Conservation (phyloP, 2,329 filamentous ascomycete genomes). For the Pleomassaria siparia region DNA sequence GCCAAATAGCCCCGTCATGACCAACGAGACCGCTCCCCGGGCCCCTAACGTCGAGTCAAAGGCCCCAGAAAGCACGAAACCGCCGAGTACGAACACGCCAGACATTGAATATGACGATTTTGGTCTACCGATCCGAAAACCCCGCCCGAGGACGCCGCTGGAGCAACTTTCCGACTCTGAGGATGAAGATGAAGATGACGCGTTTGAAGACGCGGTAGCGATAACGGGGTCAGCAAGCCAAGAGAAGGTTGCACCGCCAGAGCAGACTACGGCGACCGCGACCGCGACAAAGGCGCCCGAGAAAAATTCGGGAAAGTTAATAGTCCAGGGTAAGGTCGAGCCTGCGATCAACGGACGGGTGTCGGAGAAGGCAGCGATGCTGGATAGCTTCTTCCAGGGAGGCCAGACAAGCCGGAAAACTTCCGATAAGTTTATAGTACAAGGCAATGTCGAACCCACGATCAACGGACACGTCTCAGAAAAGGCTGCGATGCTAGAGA, state of each 20-base stretch:
- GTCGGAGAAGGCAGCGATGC: conserved; percentile 1
- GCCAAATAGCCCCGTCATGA: conserved; percentile 16
- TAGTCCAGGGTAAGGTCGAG: neutral
- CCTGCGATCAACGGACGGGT: neutral
- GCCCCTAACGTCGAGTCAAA: conserved; percentile 28
- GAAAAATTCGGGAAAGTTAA: neutral
- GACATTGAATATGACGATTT: conserved; percentile 67
- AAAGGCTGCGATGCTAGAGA: conserved; percentile 1
- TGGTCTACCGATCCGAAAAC: conserved; percentile 65
- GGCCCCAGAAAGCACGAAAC: conserved; percentile 13
- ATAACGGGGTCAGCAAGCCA: conserved; percentile 24
- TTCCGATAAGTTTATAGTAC: neutral
- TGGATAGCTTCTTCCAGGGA: neutral
- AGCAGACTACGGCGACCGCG: conserved; percentile 14
- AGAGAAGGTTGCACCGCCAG: conserved; percentile 32
- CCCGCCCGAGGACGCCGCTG: conserved; percentile 28
- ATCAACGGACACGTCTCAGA: neutral
- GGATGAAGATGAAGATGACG: conserved; percentile 29
- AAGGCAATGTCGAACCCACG: neutral
- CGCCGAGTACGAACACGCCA: conserved; percentile 12
- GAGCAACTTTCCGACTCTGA: conserved; percentile 27
- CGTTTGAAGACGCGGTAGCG: conserved; percentile 32
- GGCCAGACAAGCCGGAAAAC: conserved; percentile 8
- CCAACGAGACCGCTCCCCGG: conserved; percentile 20
- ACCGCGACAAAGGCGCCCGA: conserved; percentile 7